These are phyloP conservation scores for Macrocybe gigantea DNA, from an alignment of 768 basidiomycete genomes.

Conservation along the genomic window DNA sequence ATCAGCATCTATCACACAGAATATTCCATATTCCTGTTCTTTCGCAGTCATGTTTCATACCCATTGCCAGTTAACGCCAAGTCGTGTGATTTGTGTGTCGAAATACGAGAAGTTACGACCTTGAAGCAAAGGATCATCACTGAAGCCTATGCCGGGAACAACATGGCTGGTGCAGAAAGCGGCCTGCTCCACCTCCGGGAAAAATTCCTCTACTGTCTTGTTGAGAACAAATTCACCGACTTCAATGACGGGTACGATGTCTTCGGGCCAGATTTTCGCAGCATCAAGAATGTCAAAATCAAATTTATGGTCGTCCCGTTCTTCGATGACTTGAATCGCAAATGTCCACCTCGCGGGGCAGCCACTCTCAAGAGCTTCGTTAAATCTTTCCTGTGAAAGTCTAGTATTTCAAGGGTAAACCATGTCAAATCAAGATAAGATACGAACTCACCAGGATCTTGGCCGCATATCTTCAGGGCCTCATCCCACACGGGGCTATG, in stretches of 20 bases:
- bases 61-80: constrained; percentile 78
- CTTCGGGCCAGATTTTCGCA: constrained; percentile 84
- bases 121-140: constrained; percentile 77
- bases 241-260: constrained; percentile 67
- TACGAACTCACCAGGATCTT: constrained; percentile 61
- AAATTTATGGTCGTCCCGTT: constrained; percentile 72
- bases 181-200: constrained; percentile 83
- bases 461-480: constrained; percentile 73
- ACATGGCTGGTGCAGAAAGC: constrained; percentile 80
- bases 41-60: constrained; percentile 19
- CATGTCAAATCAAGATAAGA: background rate
- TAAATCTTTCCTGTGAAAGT: constrained; percentile 83
- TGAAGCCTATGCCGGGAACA: constrained; percentile 66
- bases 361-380: constrained; percentile 74
- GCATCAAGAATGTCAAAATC: constrained; percentile 86
- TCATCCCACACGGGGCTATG: constrained; percentile 89
- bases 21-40: background rate
- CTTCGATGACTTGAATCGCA: constrained; percentile 66
- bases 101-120: constrained; percentile 85
- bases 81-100: constrained; percentile 76
- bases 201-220: constrained; percentile 66
- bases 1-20: constrained; percentile 58
- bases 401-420: constrained; percentile 17
- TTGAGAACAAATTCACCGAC: constrained; percentile 74
- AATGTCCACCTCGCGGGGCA: constrained; percentile 75